These are phyloP conservation scores for Rhodotorula sp. DNA, from an alignment of 1,284 basidiomycete species.

Conservation along the genomic window DNA sequence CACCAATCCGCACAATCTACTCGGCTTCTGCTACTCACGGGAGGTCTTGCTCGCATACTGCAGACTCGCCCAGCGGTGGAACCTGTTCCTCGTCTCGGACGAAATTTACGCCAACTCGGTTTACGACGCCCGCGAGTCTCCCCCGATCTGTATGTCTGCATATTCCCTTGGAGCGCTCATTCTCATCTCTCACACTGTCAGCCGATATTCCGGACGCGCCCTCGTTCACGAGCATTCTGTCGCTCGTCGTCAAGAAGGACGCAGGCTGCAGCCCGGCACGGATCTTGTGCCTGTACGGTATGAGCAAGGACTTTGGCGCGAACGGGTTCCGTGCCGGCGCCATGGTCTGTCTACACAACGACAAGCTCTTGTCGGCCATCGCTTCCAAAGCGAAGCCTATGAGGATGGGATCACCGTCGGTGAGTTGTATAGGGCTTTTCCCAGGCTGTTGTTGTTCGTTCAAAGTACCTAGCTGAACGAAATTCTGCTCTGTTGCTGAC, in stretches of 20 bases:
- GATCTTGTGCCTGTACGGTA: constrained; percentile 47
- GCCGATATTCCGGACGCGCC: constrained; percentile 43
- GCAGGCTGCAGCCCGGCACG: constrained; percentile 50
- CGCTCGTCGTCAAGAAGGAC: constrained; percentile 50
- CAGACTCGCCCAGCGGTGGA: constrained; percentile 51
- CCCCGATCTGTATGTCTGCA: no score
- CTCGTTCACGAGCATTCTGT: constrained; percentile 52
- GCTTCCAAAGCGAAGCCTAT: constrained; percentile 28
- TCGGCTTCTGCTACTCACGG: constrained; percentile 48
- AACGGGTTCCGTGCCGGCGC: constrained; percentile 52
- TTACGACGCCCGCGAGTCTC: constrained; percentile 3
- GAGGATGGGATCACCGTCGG: constrained; percentile 40
- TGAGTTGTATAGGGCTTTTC: not conserved
- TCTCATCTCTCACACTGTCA: not conserved
- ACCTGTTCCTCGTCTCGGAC: constrained; percentile 52
- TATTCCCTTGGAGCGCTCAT: not conserved
- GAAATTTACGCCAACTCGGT: constrained; percentile 50
- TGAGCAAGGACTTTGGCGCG: constrained; percentile 52
- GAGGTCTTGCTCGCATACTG: constrained; percentile 52
- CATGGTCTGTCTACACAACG: constrained; percentile 51
- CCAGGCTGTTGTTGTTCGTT: not conserved
- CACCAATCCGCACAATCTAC: constrained; percentile 53
- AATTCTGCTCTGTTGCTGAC: not conserved
- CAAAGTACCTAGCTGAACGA: not conserved
- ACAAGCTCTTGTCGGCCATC: constrained; percentile 43